Evolutionary conservation across 129 eudicot species (phyloP).

Genomic region (sunflower (Helianthus annuus)): DNA sequence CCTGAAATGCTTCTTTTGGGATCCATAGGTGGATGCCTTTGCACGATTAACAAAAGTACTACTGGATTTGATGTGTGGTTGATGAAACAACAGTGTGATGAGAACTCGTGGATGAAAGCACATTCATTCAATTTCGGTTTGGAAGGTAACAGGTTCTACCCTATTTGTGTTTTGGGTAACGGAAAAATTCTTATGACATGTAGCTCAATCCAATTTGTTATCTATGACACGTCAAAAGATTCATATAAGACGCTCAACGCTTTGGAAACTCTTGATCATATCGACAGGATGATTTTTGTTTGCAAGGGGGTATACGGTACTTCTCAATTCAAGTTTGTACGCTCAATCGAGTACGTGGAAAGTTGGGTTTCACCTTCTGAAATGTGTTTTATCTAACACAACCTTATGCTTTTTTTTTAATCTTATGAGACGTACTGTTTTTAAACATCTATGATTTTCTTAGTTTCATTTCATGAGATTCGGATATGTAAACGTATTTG

Average conservation of each 20-base stretch:
- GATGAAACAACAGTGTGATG: slow-evolving; percentile 12
- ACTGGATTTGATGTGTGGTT: slow-evolving; percentile 3
- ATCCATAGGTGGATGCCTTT: slow-evolving; percentile 15
- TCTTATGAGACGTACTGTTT: background rate
- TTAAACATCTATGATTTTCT: too few species aligned
- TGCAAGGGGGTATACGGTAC: too few species aligned
- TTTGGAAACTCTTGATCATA: background rate
- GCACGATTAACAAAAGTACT: background rate
- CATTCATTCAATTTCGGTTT: background rate
- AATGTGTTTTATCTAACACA: background rate
- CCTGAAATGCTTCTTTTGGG: background rate
- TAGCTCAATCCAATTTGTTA: slow-evolving; percentile 1
- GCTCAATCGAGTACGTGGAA: background rate
- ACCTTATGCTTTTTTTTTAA: background rate
- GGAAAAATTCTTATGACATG: background rate
- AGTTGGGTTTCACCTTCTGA: background rate
- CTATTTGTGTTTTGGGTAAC: slow-evolving; percentile 1
- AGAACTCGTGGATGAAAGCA: slow-evolving; percentile 1
- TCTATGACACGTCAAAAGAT: background rate
- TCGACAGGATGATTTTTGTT: background rate
- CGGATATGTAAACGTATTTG: too few species aligned
- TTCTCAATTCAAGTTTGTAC: background rate
- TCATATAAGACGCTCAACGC: background rate
- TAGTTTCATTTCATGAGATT: too few species aligned
- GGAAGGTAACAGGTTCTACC: background rate